Evolutionary conservation across 208 protist species (phyloP).

Genomic region (Leishmania mexicana): DNA sequence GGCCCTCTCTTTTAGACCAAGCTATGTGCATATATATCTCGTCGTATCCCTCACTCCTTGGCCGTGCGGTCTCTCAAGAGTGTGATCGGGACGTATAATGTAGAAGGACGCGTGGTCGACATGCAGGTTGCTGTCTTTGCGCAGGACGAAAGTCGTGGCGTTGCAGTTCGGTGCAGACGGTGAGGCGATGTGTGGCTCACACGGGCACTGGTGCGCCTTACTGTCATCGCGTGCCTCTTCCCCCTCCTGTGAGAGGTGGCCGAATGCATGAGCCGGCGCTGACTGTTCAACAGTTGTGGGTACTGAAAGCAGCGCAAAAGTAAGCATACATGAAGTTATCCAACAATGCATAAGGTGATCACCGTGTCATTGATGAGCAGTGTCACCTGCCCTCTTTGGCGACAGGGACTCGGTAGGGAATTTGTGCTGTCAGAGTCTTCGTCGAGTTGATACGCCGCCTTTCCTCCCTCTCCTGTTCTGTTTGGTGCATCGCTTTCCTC

Average conservation of each 20-base stretch:
- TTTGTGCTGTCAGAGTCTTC: background rate
- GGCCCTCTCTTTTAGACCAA: background rate
- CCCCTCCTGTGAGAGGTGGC: background rate
- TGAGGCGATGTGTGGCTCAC: background rate
- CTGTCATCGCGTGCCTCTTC: background rate
- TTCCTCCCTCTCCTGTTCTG: background rate
- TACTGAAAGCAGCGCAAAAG: background rate
- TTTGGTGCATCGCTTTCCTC: no score
- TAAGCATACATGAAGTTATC: background rate
- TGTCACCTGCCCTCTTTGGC: background rate
- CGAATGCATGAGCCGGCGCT: background rate
- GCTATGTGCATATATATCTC: background rate
- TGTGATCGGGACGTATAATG: background rate
- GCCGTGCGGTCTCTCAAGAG: background rate
- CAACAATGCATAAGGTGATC: background rate
- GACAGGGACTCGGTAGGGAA: no score
- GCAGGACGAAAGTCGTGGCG: background rate
- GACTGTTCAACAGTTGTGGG: background rate
- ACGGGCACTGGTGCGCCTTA: background rate
- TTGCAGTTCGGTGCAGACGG: background rate
- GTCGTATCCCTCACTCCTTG: background rate
- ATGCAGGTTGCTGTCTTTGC: background rate
- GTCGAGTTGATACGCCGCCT: background rate
- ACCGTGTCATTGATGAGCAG: background rate
- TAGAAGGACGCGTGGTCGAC: background rate